phyloP scores from a whole-genome alignment of 2,329 filamentous ascomycete species.

The Pseudogymnoascus sp. region DNA sequence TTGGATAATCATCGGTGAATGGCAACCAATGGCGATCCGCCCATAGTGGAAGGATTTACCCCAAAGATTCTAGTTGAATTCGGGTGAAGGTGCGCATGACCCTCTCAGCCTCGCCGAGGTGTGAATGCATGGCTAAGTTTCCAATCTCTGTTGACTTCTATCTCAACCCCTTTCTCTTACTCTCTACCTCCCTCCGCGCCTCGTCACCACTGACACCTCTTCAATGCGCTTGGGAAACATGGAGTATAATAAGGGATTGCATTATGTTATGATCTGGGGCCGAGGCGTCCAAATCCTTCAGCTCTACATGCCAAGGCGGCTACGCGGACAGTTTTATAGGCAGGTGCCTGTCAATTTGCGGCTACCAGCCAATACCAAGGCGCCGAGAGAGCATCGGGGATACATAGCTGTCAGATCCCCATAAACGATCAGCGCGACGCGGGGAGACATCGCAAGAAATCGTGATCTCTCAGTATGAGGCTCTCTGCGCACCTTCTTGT shows the following conservation, averaged over 20 bases:
- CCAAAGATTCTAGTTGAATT: neutral
- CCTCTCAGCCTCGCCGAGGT: neutral
- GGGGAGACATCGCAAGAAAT: neutral
- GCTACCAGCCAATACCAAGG: neutral
- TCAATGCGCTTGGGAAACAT: neutral
- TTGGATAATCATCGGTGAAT: neutral
- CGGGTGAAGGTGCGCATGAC: neutral
- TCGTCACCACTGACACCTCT: neutral
- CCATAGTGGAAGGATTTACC: neutral
- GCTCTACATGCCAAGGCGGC: neutral
- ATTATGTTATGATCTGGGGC: neutral
- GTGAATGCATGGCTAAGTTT: neutral
- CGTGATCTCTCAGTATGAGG: neutral
- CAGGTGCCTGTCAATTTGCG: neutral
- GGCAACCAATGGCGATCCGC: neutral
- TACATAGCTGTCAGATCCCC: neutral
- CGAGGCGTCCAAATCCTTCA: neutral
- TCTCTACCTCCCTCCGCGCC: neutral
- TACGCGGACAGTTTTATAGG: neutral
- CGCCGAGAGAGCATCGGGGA: neutral
- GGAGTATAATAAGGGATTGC: neutral
- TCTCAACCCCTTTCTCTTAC: neutral
- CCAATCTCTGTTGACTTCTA: neutral
- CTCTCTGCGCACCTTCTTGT: neutral
- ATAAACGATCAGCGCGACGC: neutral